Conservation (phyloP, 768 basidiomycete species). For the Dacryopinax primogenitus region DNA sequence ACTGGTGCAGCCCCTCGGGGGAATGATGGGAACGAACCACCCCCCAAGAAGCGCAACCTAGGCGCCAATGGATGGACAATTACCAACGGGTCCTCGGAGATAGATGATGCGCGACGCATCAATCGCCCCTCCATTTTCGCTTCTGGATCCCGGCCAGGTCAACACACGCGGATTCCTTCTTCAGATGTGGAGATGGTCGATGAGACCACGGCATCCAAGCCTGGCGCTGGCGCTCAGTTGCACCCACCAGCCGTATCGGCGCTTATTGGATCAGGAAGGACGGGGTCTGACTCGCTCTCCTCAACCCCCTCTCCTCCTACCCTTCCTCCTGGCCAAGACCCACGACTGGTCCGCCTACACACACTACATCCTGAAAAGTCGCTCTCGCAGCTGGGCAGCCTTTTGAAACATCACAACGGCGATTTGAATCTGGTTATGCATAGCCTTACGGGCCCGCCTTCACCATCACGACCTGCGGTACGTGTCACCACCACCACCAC, state of each 20-base stretch:
- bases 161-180: background rate
- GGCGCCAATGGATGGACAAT: background rate
- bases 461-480: background rate
- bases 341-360: background rate
- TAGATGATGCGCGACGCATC: background rate
- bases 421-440: background rate
- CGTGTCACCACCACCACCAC: background rate
- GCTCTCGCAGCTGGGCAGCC: background rate
- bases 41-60: background rate
- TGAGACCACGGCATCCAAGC: background rate
- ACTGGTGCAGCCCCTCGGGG: background rate
- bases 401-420: background rate
- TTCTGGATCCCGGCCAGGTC: background rate
- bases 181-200: background rate
- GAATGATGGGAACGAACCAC: background rate
- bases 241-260: background rate
- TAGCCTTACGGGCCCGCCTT: background rate
- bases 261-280: background rate
- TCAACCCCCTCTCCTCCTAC: background rate
- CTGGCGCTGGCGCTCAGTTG: background rate
- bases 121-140: background rate
- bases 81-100: background rate
- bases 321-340: background rate
- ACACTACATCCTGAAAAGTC: background rate
- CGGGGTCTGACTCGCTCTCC: background rate